These are phyloP conservation scores for Paragyromitra xinjiangensis DNA, from an alignment of 495 filamentous ascomycete genomes.

Conservation along the genomic window DNA sequence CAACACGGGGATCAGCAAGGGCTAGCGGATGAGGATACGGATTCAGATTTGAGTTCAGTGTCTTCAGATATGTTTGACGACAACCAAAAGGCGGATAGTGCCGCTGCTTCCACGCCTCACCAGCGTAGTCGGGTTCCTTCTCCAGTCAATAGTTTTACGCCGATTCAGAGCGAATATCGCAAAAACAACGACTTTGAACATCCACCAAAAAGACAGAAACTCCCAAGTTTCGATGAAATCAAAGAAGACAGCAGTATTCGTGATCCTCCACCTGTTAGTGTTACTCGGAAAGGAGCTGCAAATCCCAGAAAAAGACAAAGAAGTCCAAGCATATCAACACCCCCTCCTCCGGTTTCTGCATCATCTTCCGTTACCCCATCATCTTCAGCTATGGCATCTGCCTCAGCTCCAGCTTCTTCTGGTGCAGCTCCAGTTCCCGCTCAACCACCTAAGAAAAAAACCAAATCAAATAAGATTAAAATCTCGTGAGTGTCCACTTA, in stretches of 20 bases:
- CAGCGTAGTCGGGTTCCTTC: conserved; percentile 43
- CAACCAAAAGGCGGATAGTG: conserved; percentile 22
- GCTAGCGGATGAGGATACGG: conserved; percentile 43
- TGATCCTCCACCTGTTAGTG: conserved; percentile 49
- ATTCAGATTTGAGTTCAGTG: conserved; percentile 50
- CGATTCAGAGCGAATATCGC: conserved; percentile 47
- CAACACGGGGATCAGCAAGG: conserved; percentile 42
- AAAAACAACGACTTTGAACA: conserved; percentile 37
- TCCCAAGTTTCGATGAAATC: conserved; percentile 53
- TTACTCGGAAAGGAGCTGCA: conserved; percentile 35
- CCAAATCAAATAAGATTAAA: conserved; percentile 55
- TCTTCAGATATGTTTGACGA: conserved; percentile 47
- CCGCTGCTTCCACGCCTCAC: conserved; percentile 32
- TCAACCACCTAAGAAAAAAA: conserved; percentile 56
- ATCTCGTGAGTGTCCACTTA: conserved; percentile 55
- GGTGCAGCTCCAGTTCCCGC: conserved; percentile 24
- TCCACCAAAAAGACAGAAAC: conserved; percentile 42
- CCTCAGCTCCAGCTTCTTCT: conserved; percentile 34
- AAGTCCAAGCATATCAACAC: conserved; percentile 51
- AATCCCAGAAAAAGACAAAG: conserved; percentile 54
- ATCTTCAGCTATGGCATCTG: conserved; percentile 37
- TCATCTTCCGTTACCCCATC: conserved; percentile 50
- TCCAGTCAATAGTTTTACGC: conserved; percentile 43
- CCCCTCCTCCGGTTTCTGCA: conserved; percentile 48
- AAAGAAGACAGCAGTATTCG: conserved; percentile 55